Percentiles rank a stretch among this genome's conserved stretches.
Conservation (phyloP, 73 alveolate species). For the Paramecium biaurelia region DNA sequence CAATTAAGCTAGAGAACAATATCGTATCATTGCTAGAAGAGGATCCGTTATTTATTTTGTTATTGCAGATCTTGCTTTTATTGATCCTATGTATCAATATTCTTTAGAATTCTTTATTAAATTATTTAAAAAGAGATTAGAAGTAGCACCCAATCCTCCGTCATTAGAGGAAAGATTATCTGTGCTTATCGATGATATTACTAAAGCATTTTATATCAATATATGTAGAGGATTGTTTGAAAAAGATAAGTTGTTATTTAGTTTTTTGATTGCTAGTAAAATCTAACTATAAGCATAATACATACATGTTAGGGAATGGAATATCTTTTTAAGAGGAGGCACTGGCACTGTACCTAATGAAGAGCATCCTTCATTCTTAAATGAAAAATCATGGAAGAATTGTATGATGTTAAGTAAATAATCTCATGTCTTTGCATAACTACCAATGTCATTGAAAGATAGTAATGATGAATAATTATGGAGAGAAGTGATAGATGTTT, state of each 20-base stretch:
- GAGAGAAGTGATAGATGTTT: conserved; percentile 43
- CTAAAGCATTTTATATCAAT: conserved; percentile 87
- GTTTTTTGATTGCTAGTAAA: conserved; percentile 88
- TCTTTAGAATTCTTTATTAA: conserved; percentile 90
- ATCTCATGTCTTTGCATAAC: conserved; percentile 66
- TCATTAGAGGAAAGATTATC: conserved; percentile 75
- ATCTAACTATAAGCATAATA: conserved; percentile 73
- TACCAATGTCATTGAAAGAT: conserved; percentile 78
- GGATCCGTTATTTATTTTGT: conserved; percentile 93
- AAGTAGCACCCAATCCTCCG: conserved; percentile 72
- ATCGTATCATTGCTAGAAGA: conserved; percentile 88
- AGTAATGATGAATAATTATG: conserved; percentile 58
- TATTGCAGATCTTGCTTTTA: conserved; percentile 90
- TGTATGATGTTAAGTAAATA: conserved; percentile 10
- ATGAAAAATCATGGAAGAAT: conserved; percentile 44
- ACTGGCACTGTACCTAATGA: conserved; percentile 76
- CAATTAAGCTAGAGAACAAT: conserved; percentile 84
- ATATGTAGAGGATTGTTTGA: conserved; percentile 97
- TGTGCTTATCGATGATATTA: conserved; percentile 83
- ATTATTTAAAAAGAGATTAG: conserved; percentile 81
- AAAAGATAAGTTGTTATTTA: conserved; percentile 88
- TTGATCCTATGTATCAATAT: conserved; percentile 97
- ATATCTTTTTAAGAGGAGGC: conserved; percentile 92
- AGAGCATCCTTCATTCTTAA: conserved; percentile 72
- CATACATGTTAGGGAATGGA: conserved; percentile 87